These are phyloP conservation scores for Fraxinus pennsylvanica DNA, from an alignment of 257 asterid species.

Conservation along the genomic window DNA sequence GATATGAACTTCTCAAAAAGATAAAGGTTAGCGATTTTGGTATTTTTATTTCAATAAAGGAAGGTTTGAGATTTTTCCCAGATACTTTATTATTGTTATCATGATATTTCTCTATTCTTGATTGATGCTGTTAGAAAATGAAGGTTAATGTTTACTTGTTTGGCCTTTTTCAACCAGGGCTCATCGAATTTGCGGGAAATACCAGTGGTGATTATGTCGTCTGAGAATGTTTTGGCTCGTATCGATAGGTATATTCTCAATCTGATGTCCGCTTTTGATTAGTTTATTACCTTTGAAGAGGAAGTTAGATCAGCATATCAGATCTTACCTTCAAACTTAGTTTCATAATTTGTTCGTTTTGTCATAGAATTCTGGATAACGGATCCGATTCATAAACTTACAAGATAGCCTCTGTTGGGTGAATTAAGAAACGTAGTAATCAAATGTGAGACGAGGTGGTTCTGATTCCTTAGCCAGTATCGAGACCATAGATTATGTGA, in stretches of 20 bases:
- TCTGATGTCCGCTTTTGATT: background rate
- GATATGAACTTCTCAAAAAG: slow-evolving; percentile 86
- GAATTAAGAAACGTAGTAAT: background rate
- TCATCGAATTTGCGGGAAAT: slow-evolving; percentile 64
- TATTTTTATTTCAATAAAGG: too few relatives aligned
- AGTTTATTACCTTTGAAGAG: too few relatives aligned
- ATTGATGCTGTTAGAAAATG: background rate
- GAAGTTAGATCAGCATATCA: background rate
- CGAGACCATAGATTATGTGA: background rate
- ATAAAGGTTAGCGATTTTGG: slow-evolving; percentile 60
- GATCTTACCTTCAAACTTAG: background rate
- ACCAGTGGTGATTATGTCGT: slow-evolving; percentile 91
- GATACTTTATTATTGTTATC: too few relatives aligned
- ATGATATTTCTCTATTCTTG: background rate
- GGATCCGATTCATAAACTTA: background rate
- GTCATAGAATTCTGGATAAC: background rate
- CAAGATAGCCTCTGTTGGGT: background rate
- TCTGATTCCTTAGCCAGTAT: background rate
- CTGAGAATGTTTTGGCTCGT: slow-evolving; percentile 70
- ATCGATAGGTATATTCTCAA: slow-evolving; percentile 61
- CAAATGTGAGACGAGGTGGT: background rate
- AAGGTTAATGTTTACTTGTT: background rate
- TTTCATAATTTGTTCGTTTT: background rate
- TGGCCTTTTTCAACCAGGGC: slow-evolving; percentile 45
- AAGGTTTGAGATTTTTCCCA: background rate